These are phyloP conservation scores for Linderina pennispora DNA, from an alignment of 192 early-diverging fungal species.

Conservation along the genomic window DNA sequence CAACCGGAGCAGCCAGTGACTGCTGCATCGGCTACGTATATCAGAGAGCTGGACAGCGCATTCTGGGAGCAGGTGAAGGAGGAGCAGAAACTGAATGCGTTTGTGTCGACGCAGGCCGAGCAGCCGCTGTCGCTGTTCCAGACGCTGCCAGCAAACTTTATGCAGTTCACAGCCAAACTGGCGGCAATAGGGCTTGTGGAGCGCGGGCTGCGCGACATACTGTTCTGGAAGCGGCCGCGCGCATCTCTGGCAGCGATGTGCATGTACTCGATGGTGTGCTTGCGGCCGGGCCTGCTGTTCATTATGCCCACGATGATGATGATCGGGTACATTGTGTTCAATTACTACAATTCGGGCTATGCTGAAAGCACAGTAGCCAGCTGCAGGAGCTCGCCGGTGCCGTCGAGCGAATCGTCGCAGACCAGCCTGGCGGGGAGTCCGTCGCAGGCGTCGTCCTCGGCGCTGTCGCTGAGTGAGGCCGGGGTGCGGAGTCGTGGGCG, in stretches of 20 bases:
- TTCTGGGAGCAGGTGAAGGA: constrained; percentile 45
- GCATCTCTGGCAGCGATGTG: constrained; percentile 29
- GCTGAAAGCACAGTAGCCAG: constrained; percentile 1
- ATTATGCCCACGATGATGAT: constrained; percentile 30
- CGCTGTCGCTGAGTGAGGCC: neutral
- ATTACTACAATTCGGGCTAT: constrained; percentile 27
- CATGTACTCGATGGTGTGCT: constrained; percentile 37
- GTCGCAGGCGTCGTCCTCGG: neutral
- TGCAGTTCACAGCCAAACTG: constrained; percentile 47
- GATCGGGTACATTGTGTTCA: constrained; percentile 39
- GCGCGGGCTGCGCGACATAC: constrained; percentile 16
- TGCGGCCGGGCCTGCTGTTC: constrained; percentile 36
- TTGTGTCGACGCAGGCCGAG: constrained; percentile 32
- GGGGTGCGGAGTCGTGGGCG: neutral
- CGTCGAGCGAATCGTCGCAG: neutral
- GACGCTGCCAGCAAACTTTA: constrained; percentile 46
- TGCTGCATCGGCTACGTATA: constrained; percentile 8
- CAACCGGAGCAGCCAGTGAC: neutral
- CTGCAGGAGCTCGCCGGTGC: constrained; percentile 1
- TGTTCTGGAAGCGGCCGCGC: constrained; percentile 36
- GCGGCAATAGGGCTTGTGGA: constrained; percentile 29
- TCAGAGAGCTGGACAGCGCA: constrained; percentile 27
- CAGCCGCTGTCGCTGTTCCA: constrained; percentile 46
- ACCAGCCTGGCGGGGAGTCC: neutral
- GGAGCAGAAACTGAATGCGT: constrained; percentile 27